Base-by-base conservation (phyloP, 306 rosid species). In the Castanea mollissima region DNA sequence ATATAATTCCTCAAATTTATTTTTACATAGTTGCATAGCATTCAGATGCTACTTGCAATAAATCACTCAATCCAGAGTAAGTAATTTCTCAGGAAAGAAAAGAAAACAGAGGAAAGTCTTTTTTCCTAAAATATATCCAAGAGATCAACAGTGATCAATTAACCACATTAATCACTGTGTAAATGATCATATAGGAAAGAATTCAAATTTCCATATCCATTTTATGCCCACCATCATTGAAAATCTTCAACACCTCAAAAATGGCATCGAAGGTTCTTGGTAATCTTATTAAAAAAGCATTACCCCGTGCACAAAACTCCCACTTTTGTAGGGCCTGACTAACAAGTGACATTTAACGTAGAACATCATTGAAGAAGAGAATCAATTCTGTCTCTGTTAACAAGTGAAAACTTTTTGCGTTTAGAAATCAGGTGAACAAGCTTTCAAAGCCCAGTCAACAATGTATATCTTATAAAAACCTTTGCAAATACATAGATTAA, bases 21-120 rank as follows among this genome's bases (percentile, higher is more conserved):
- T 73, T 16, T 32, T 41, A 55, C 75, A 76, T 55, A 71, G 57
- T 77, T 72, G 74, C 76, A 35, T 44, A 55, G 23, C 74, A 72
- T 76, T 76, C 57, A 63, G 35, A 46, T 63, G 4, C 81, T 19
- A 34, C 12, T 67, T 67, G 71, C 3, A 32, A 34, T 19, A 6
- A 6, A 13, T 15, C 19, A 27, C 11, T 27, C 38, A 63, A 67
- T 34, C 52, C 44, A 19, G 27, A 67, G 49, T 67, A 23, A 67
- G 52, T 34, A 18, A 34, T 19, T 67, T 34, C 16, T 14, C 72
- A 18, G 25, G 51, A 16, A 38, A 38, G 46, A 38, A 38, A 38
- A 32, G 21, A 27, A 60, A 60, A 65, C 25, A 31, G n/a, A 65
- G 49, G n/a, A 32, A 15, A 14, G 34, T 29, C 19, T 5, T 64